These are phyloP conservation scores for Penicillium canescens DNA, from an alignment of 495 filamentous ascomycete species.

Conservation along the genomic window DNA sequence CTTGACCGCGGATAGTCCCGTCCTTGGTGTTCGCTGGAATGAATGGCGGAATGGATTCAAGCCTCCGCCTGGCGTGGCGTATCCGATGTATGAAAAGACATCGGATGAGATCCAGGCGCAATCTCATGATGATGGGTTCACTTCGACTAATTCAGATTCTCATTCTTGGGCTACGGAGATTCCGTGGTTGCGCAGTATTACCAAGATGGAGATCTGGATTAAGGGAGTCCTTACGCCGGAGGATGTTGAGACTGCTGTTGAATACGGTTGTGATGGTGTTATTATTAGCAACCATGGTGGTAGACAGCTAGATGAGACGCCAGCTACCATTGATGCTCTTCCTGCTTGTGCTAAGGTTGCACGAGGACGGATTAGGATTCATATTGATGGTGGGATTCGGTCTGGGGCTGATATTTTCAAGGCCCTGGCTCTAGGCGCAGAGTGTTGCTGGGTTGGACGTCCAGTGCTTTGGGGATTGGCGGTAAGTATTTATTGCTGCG, in stretches of 20 bases:
- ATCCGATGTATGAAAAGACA: conserved; percentile 56
- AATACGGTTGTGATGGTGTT: conserved; percentile 57
- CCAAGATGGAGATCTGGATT: conserved; percentile 56
- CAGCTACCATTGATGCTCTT: conserved; percentile 59
- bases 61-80: conserved; percentile 31
- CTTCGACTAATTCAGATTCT: conserved; percentile 60
- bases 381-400: conserved; percentile 66
- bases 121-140: conserved; percentile 53
- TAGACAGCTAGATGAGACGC: conserved; percentile 63
- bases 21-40: conserved; percentile 58
- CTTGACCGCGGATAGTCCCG: conserved; percentile 83
- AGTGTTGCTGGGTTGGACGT: conserved; percentile 64
- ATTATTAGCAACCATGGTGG: conserved; percentile 73
- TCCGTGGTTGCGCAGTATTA: conserved; percentile 47
- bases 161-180: conserved; percentile 59
- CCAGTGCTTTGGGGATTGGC: conserved; percentile 53
- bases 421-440: conserved; percentile 65
- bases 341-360: conserved; percentile 64
- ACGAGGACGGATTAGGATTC: conserved; percentile 60
- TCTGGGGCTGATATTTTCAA: conserved; percentile 71
- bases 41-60: conserved; percentile 44
- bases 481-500: conserved; percentile 14
- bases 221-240: conserved; percentile 58
- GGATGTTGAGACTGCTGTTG: conserved; percentile 54
- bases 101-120: conserved; percentile 65